Conservation (phyloP, 768 basidiomycete species). For the Lyophyllum semitale region DNA sequence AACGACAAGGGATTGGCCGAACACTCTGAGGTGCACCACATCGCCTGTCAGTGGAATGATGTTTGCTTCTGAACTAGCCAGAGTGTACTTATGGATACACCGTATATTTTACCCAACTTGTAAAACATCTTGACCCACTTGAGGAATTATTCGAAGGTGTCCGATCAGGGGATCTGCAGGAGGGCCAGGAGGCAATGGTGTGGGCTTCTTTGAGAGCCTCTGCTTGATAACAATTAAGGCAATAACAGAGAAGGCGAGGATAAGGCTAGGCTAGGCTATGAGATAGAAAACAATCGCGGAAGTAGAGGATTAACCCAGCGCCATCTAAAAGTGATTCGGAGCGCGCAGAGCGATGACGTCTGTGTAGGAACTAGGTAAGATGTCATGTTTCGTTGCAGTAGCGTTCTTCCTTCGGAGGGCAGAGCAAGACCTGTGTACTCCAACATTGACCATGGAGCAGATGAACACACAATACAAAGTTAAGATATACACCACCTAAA, state of each 20-base stretch:
- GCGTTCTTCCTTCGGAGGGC: background rate
- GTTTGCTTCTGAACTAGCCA: background rate
- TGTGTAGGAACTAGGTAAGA: too few relatives aligned
- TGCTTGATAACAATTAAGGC: background rate
- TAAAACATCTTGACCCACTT: conserved; percentile 21
- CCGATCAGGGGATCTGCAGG: conserved; percentile 37
- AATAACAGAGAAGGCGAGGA: background rate
- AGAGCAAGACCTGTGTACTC: background rate
- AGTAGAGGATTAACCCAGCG: too few relatives aligned
- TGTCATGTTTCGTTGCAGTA: too few relatives aligned
- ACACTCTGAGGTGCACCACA: conserved; percentile 19
- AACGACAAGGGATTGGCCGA: conserved; percentile 27
- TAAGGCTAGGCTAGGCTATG: background rate
- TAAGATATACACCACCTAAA: too few relatives aligned
- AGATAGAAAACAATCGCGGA: too few relatives aligned
- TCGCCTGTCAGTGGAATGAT: conserved; percentile 17
- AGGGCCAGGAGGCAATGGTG: conserved; percentile 31
- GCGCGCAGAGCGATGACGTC: too few relatives aligned
- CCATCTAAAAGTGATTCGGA: too few relatives aligned
- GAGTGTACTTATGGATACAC: conserved; percentile 15
- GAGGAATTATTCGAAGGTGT: conserved; percentile 33
- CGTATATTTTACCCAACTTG: conserved; percentile 33
- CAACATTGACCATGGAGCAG: too few relatives aligned
- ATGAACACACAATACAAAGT: too few relatives aligned
- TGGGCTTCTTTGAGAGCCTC: background rate